Evolutionary conservation across 805 yeast species (phyloP), one percentile per base, ranked within the genome.

Genomic region (Metschnikowia arizonensis): DNA sequence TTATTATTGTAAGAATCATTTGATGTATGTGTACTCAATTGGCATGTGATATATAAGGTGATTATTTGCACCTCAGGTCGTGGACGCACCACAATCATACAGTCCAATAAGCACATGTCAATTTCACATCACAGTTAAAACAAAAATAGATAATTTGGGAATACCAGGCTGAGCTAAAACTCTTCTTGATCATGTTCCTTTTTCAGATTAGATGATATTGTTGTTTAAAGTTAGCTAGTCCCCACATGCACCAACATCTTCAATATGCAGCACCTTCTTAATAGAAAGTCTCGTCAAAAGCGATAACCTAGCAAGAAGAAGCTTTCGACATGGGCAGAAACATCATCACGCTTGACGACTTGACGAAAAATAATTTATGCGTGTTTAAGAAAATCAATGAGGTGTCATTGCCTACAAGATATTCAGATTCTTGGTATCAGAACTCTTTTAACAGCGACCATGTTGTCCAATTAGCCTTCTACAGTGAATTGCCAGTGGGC

Each of bases 401-500:
- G 45, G 72, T 67, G 4, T 64, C 69, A 5, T 66, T 81, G n/a
- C 84, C 86, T 3, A 66, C 75, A 0, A 45, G 59, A 2, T 83
- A 78, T 55, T 57, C 79, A 0, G 77, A 76, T 1, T 51, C 64
- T 2, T 82, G 83, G 74, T 81, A 81, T 50, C 53, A 69, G 25
- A 73, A 73, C 18, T 66, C 79, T 11, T 61, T 74, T 21, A 66
- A 71, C 2, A 57, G 70, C 1, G 79, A 72, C 19, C 82, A 79
- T 24, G 65, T 83, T 28, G 73, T 75, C 28, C 74, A 82, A 57
- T 65, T 81, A 45, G 85, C 83, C 0, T 85, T 72, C 64, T 84
- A 74, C 62, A 77, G 83, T 40, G 96, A 85, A 57, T 77, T 85
- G 5, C 88, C 96, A 6, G 91, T 88, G 3, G 96, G 93, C 12